A percentile compares a stretch with the other conserved stretches of the same genome.
Evolutionary conservation across 352 stramenopile genomes (phyloP).

Genomic region (Phytophthora aleatoria): DNA sequence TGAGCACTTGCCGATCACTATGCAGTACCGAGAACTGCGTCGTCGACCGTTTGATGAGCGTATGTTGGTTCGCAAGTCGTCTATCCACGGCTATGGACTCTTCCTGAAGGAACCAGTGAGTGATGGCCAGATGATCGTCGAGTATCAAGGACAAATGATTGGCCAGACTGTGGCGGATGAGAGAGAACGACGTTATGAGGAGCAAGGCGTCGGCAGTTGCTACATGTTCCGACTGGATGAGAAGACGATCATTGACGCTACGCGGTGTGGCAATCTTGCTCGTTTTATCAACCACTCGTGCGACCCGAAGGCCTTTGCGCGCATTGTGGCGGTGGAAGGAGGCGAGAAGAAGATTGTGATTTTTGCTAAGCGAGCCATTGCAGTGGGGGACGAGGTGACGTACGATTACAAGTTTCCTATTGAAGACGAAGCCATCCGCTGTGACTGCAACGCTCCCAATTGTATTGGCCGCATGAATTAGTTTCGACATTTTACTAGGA

Average conservation of each 20-base stretch:
- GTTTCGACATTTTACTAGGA: slow-evolving; percentile 4
- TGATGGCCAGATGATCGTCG: slow-evolving; percentile 96
- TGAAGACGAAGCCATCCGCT: slow-evolving; percentile 94
- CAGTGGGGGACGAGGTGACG: slow-evolving; percentile 93
- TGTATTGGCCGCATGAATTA: slow-evolving; percentile 97
- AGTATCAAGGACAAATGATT: slow-evolving; percentile 96
- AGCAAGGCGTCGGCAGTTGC: slow-evolving; percentile 93
- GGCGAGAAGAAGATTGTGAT: slow-evolving; percentile 97
- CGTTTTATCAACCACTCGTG: slow-evolving; percentile 98
- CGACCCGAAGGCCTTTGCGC: slow-evolving; percentile 94
- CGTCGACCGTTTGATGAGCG: slow-evolving; percentile 89
- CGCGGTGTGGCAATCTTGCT: slow-evolving; percentile 92
- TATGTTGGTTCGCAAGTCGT: slow-evolving; percentile 91
- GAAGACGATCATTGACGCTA: slow-evolving; percentile 95
- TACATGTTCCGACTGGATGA: slow-evolving; percentile 98
- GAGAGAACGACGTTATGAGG: slow-evolving; percentile 94
- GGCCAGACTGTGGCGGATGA: slow-evolving; percentile 91
- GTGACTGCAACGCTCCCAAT: slow-evolving; percentile 93
- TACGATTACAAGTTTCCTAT: slow-evolving; percentile 98
- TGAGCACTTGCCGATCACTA: slow-evolving; percentile 83
- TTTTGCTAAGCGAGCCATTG: slow-evolving; percentile 92
- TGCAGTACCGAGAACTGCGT: slow-evolving; percentile 94
- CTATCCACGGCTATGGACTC: slow-evolving; percentile 97
- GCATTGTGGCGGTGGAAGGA: slow-evolving; percentile 83
- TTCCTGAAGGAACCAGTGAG: slow-evolving; percentile 92